phyloP scores from a whole-genome alignment of 1,284 basidiomycete genomes.

The Naganishia sp. region DNA sequence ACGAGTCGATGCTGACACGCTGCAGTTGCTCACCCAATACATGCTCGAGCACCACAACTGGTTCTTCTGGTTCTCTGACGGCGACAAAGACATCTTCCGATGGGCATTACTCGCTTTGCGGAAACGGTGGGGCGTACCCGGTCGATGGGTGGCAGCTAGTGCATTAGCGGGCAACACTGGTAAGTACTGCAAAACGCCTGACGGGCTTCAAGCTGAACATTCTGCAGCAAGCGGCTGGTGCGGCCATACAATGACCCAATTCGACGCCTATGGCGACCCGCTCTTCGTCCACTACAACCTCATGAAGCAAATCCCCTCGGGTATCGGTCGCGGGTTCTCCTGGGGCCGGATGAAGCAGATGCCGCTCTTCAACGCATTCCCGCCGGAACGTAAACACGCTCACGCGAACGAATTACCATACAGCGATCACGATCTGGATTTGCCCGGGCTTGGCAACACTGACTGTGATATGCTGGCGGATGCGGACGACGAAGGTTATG shows the following conservation, averaged over 20 bases:
- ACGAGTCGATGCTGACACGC: neutral
- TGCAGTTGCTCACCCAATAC: constrained; percentile 47
- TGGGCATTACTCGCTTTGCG: constrained; percentile 56
- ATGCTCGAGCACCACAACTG: constrained; percentile 55
- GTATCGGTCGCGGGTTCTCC: constrained; percentile 49
- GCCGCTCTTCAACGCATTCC: constrained; percentile 46
- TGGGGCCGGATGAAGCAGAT: constrained; percentile 55
- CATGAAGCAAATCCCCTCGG: constrained; percentile 56
- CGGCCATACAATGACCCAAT: constrained; percentile 57
- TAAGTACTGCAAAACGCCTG: neutral
- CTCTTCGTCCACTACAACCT: constrained; percentile 58
- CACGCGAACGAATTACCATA: constrained; percentile 41
- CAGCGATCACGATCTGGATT: constrained; percentile 42
- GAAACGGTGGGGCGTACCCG: constrained; percentile 59
- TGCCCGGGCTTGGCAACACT: constrained; percentile 48
- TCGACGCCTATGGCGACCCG: constrained; percentile 54
- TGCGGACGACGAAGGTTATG: constrained; percentile 51
- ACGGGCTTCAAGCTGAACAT: neutral
- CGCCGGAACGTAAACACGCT: constrained; percentile 40
- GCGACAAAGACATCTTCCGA: constrained; percentile 58
- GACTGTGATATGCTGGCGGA: constrained; percentile 57
- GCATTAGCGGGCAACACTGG: constrained; percentile 49
- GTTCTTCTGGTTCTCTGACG: constrained; percentile 58
- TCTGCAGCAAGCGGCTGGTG: constrained; percentile 46
- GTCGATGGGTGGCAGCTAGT: constrained; percentile 55